These are phyloP conservation scores for Berberis thunbergii DNA, from an alignment of 164 flowering plant genomes.

Conservation along the genomic window DNA sequence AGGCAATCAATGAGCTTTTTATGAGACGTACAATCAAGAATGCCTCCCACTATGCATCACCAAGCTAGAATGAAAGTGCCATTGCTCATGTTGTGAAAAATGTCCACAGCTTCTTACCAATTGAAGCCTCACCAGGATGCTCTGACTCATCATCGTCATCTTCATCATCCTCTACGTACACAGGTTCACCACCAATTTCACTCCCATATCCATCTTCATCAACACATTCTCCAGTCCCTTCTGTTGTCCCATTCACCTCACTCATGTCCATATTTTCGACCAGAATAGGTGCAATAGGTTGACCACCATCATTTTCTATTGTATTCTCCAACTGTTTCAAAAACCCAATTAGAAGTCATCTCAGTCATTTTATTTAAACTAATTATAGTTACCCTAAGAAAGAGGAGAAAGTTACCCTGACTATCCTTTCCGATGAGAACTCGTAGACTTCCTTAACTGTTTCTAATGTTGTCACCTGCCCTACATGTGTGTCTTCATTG, in stretches of 20 bases:
- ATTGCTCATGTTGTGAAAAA: conserved; percentile 60
- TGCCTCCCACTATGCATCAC: no score
- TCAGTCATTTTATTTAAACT: no score
- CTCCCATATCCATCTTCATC: conserved; percentile 35
- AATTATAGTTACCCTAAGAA: neutral
- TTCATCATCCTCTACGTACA: conserved; percentile 1
- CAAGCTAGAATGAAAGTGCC: no score
- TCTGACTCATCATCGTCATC: conserved; percentile 20
- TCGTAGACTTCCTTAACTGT: conserved; percentile 20
- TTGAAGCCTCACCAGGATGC: conserved; percentile 39
- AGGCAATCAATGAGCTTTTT: no score
- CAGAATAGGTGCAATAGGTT: conserved; percentile 16
- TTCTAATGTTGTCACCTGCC: conserved; percentile 28
- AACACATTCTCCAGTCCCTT: conserved; percentile 12
- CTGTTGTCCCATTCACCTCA: conserved; percentile 32
- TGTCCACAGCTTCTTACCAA: conserved; percentile 69
- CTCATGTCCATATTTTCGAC: conserved; percentile 22
- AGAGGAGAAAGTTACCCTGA: conserved; percentile 25
- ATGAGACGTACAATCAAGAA: no score
- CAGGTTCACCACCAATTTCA: conserved; percentile 26
- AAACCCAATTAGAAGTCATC: no score
- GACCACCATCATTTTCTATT: conserved; percentile 17
- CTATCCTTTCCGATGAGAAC: conserved; percentile 25
- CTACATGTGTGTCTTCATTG: conserved; percentile 9
- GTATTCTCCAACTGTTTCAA: conserved; percentile 28